Base-by-base conservation (phyloP, 257 asterid species). In the Scutellaria minor region DNA sequence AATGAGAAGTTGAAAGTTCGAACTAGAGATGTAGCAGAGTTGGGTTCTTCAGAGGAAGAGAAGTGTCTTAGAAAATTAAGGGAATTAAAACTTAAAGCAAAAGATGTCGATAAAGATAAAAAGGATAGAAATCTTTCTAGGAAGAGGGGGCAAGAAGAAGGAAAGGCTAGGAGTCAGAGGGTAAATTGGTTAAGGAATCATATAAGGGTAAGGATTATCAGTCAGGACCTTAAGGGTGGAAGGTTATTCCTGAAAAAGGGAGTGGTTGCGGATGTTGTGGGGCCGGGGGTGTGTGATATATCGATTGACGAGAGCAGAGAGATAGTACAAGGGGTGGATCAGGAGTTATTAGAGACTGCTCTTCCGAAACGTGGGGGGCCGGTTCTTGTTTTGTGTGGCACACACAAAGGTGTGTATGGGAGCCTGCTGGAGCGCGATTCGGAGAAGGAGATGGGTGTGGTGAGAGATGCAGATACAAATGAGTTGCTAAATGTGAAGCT, bases 361-460 rank as follows among this genome's bases (percentile, higher is more conserved):
- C 73, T 92, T 39, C 97, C 98, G 0, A 86, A 70, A 80, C 87
- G 92, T 22, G 98, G 98, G 5, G 98, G 98, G 4, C 84, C 89
- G 0, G 96, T 90, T 39, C 82, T 92, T 55, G 86, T 90, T 50
- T 80, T 92, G 83, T 79, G 39, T 40, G 97, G 97, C 41, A 83
- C 71, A 77, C 75, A 92, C 77, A 85, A 90, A 84, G 98, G 96
- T 59, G 92, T 86, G 27, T 94, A 86, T 73, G 99, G 99, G 55
- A 85, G 65, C 76, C 70, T 94, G 64, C 64, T 88, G 55, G 96
- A 91, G 78, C 89, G 83, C n/a, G 92, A 94, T 75, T 72, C 82
- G 6, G 89, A 90, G 76, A 85, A 84, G 61, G 99, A 89, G 79
- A 85, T 77, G 0, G 96, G 92, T 46, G 75, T 85, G 24, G 84